Evolutionary conservation across 345 rosid genomes (phyloP), one percentile per base, ranked within the genome.

Genomic region (Melaleuca alternifolia): DNA sequence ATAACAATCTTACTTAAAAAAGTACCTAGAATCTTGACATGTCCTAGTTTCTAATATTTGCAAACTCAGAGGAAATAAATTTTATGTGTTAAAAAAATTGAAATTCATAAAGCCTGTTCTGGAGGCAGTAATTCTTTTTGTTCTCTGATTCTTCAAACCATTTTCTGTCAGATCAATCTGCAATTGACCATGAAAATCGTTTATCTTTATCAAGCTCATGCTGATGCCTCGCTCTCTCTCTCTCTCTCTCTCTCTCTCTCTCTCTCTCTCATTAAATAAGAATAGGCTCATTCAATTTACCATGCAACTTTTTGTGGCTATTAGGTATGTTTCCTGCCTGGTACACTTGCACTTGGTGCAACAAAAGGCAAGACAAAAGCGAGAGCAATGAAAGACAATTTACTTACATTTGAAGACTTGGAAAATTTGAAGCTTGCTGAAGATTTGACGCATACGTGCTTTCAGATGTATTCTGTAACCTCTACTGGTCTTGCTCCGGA

Each of bases 401-500:
- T 93, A 87, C 96, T 97, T 30, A 93, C 92, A 46, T 96, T 97
- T 89, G 98, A 96, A 82, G 99, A 97, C 89, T 88, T 96, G 50
- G 97, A 97, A 89, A 97, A 95, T 91, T 87, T 97, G 92, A 95
- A 95, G 94, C 99, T 97, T 86, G 99, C 98, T 21, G 99, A 97
- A 91, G 98, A 96, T 82, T 91, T 97, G 85, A 95, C 94, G 30
- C 93, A 95, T 85, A 95, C 99, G 84, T 97, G 99, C 91, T 95
- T 94, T 92, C 95, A 97, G 93, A 96, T 95, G 97, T 97, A 97
- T 90, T 91, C 94, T 83, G 98, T 94, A 75, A 97, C 99, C 89
- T 93, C 98, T 86, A 96, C 99, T 48, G 98, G 99, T 57, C 98
- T 97, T 87, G 97, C 99, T 89, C 98, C 99, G 23, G 99, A 97